Conservation (phyloP, 1,139 yeast species). For the Saccharomyces hybrid region DNA sequence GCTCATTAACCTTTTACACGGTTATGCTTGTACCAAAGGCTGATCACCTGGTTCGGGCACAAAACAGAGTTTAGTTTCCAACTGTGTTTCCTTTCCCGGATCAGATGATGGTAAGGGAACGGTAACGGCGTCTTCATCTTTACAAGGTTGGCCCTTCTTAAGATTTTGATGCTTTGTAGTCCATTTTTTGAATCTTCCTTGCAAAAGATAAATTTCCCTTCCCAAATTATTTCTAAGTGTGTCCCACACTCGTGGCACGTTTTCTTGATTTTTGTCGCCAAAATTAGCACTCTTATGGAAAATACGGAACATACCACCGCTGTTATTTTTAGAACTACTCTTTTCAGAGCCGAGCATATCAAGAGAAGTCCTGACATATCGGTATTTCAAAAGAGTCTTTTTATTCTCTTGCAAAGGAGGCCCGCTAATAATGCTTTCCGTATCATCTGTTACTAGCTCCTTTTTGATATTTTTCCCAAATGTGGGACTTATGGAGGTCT, state of each 20-base stretch:
- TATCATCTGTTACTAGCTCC: background rate
- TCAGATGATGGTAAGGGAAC: background rate
- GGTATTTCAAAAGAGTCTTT: background rate
- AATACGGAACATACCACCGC: background rate
- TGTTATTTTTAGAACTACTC: background rate
- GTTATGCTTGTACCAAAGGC: background rate
- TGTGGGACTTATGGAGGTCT: background rate
- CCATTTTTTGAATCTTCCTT: constrained; percentile 2
- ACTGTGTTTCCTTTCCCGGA: background rate
- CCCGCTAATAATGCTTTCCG: background rate
- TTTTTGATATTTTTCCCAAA: background rate
- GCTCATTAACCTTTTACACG: background rate
- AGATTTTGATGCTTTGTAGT: background rate
- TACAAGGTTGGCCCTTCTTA: background rate
- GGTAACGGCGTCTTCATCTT: background rate
- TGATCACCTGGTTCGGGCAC: background rate
- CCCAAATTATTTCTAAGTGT: background rate
- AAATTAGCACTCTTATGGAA: background rate
- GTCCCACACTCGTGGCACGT: background rate
- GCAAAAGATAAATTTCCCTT: constrained; percentile 5
- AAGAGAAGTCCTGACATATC: background rate
- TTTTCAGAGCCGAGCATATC: background rate
- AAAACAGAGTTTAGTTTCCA: background rate
- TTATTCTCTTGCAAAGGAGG: background rate
- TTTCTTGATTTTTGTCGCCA: background rate